Evolutionary conservation across 192 early-diverging fungal species (phyloP).

Genomic region (Coemansia sp.): DNA sequence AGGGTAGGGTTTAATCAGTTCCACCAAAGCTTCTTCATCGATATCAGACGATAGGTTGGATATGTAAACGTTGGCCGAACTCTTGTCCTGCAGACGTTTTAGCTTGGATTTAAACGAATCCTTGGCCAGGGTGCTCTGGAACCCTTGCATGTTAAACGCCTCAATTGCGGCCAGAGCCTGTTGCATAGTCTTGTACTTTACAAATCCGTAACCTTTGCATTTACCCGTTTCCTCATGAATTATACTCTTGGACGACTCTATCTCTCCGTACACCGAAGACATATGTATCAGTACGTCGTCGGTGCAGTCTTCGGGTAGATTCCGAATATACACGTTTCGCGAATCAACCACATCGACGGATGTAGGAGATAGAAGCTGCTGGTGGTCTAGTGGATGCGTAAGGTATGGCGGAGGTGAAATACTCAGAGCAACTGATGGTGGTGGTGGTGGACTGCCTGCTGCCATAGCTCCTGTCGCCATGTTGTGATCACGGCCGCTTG

Average conservation of each 20-base stretch:
- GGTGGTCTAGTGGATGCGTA: neutral
- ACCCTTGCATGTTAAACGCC: slow-evolving; percentile 64
- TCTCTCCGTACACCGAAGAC: slow-evolving; percentile 66
- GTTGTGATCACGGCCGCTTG: neutral
- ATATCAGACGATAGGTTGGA: slow-evolving; percentile 78
- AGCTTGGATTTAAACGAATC: slow-evolving; percentile 73
- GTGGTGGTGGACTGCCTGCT: slow-evolving; percentile 6
- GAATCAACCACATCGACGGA: slow-evolving; percentile 24
- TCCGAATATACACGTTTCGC: slow-evolving; percentile 80
- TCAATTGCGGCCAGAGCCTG: slow-evolving; percentile 69
- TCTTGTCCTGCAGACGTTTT: slow-evolving; percentile 70
- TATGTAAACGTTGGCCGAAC: slow-evolving; percentile 80
- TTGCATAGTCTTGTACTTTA: slow-evolving; percentile 73
- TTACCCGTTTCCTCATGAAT: slow-evolving; percentile 74
- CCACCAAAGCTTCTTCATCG: slow-evolving; percentile 65
- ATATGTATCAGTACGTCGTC: slow-evolving; percentile 68
- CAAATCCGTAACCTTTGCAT: slow-evolving; percentile 90
- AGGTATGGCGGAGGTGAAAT: neutral
- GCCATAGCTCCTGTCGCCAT: neutral
- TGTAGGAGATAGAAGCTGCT: neutral
- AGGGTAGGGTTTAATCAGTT: slow-evolving; percentile 63
- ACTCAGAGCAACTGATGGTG: slow-evolving; percentile 8
- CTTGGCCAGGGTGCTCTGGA: slow-evolving; percentile 75
- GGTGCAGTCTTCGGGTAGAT: slow-evolving; percentile 63
- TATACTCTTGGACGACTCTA: slow-evolving; percentile 82